Evolutionary conservation across 768 basidiomycete species (phyloP).

Genomic region (Amanita muscaria): DNA sequence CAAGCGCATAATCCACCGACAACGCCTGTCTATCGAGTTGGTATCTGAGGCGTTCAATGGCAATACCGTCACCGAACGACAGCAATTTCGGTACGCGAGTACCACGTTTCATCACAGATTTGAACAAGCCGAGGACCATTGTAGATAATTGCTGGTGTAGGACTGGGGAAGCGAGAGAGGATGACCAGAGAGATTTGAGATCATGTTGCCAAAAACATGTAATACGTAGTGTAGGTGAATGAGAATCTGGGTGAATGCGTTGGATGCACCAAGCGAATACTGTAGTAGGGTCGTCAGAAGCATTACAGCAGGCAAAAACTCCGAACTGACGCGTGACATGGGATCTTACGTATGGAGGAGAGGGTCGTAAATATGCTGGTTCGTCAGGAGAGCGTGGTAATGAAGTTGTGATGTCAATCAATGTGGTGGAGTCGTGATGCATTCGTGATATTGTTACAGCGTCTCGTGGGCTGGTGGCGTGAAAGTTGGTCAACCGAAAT

Average conservation of each 20-base stretch:
- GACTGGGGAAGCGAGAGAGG: constrained; percentile 49
- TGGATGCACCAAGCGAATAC: constrained; percentile 97
- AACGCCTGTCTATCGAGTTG: constrained; percentile 79
- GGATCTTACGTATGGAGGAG: constrained; percentile 88
- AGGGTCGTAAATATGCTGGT: constrained; percentile 83
- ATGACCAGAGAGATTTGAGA: constrained; percentile 78
- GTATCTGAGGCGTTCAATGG: constrained; percentile 70
- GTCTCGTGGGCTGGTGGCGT: constrained; percentile 70
- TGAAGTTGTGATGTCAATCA: constrained; percentile 91
- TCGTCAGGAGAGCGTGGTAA: constrained; percentile 86
- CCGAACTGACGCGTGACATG: constrained; percentile 53
- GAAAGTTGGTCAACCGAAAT: constrained; percentile 2
- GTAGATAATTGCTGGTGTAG: constrained; percentile 78
- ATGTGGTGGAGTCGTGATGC: constrained; percentile 68
- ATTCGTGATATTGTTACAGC: constrained; percentile 89
- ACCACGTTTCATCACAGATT: constrained; percentile 72
- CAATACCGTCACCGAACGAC: constrained; percentile 76
- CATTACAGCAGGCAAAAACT: constrained; percentile 7
- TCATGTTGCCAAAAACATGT: constrained; percentile 97
- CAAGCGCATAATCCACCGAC: constrained; percentile 74
- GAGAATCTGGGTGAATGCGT: constrained; percentile 33
- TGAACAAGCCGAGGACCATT: constrained; percentile 74
- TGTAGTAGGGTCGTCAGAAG: constrained; percentile 18
- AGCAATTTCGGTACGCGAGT: constrained; percentile 63
- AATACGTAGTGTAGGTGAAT: constrained; percentile 46